phyloP scores from a whole-genome alignment of 2,329 filamentous ascomycete species.

The Davidsoniella eucalypti region DNA sequence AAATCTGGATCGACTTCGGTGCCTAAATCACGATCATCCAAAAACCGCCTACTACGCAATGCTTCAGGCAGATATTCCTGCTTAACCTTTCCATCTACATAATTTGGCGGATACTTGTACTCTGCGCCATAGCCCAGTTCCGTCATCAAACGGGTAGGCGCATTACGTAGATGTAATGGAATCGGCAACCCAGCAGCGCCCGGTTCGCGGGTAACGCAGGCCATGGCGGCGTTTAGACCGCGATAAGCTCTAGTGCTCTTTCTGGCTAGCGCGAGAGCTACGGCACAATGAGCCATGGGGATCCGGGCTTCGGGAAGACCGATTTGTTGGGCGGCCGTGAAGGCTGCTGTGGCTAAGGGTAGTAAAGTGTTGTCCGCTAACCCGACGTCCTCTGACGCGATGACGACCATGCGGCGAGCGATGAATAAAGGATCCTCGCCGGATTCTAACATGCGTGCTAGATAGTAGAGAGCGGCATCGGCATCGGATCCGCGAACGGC shows the following conservation, averaged over 20 bases:
- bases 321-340: conserved; percentile 78
- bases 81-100: conserved; percentile 58
- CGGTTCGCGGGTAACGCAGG: conserved; percentile 57
- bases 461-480: conserved; percentile 83
- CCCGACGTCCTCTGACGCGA: conserved; percentile 86
- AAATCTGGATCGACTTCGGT: conserved; percentile 59
- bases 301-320: conserved; percentile 92
- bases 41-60: conserved; percentile 52
- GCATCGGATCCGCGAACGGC: conserved; percentile 75
- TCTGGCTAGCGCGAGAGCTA: conserved; percentile 62
- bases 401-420: conserved; percentile 81
- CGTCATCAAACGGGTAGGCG: conserved; percentile 82
- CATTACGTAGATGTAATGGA: conserved; percentile 77
- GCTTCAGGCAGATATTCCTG: conserved; percentile 84
- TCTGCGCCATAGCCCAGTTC: conserved; percentile 78
- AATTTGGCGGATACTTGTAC: conserved; percentile 96
- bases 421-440: conserved; percentile 90
- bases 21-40: conserved; percentile 69
- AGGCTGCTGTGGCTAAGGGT: conserved; percentile 67
- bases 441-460: conserved; percentile 87
- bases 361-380: conserved; percentile 76
- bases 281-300: conserved; percentile 71
- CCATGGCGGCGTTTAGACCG: conserved; percentile 62
- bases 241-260: conserved; percentile 84
- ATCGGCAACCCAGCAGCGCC: conserved; percentile 69